These are phyloP conservation scores for Aspergillus tanneri DNA, from an alignment of 2,329 filamentous ascomycete species.

Conservation along the genomic window DNA sequence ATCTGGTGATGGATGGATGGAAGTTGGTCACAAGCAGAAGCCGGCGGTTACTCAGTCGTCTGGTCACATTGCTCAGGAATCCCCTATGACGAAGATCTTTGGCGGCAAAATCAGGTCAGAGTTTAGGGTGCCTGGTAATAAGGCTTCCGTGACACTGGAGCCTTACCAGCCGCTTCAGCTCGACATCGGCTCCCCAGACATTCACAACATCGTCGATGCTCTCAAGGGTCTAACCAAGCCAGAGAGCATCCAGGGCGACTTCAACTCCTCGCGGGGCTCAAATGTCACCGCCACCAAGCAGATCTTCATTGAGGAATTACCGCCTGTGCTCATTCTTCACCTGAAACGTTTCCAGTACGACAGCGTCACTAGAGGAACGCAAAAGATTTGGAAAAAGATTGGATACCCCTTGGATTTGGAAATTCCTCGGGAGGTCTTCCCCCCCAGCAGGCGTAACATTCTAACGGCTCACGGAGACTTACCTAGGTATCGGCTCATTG, in stretches of 20 bases:
- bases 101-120: constrained; percentile 88
- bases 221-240: constrained; percentile 78
- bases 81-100: constrained; percentile 91
- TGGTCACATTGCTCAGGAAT: constrained; percentile 68
- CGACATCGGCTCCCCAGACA: constrained; percentile 82
- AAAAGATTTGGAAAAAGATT: constrained; percentile 98
- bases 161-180: constrained; percentile 93
- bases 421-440: constrained; percentile 85
- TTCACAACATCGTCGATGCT: constrained; percentile 89
- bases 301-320: constrained; percentile 87
- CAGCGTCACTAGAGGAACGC: constrained; percentile 72
- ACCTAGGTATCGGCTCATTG: constrained; percentile 81
- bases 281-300: constrained; percentile 84
- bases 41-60: constrained; percentile 82
- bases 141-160: constrained; percentile 87
- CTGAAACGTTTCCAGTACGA: constrained; percentile 98
- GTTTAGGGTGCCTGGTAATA: constrained; percentile 78
- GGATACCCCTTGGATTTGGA: constrained; percentile 94
- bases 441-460: constrained; percentile 68
- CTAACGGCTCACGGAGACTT: constrained; percentile 65
- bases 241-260: constrained; percentile 82
- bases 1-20: constrained; percentile 74
- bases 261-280: constrained; percentile 73
- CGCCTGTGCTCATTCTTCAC: constrained; percentile 88
- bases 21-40: constrained; percentile 91